These are phyloP conservation scores for Castanea sativa DNA, from an alignment of 306 rosid species.

Conservation along the genomic window DNA sequence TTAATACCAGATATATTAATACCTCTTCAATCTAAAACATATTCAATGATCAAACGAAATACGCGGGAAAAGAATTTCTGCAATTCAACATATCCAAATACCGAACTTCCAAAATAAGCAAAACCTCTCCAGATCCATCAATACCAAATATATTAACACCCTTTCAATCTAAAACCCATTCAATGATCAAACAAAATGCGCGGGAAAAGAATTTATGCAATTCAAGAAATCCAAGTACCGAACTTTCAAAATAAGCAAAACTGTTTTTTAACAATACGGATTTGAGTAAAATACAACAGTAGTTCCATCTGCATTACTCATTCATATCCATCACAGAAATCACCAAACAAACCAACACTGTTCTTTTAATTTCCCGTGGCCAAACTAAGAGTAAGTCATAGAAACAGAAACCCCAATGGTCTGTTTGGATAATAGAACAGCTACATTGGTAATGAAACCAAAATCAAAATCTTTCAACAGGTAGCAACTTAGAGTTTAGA, in stretches of 20 bases:
- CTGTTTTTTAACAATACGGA: neutral
- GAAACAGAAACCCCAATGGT: neutral
- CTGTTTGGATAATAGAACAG: conserved; percentile 3
- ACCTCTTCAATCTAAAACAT: neutral
- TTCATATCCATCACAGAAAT: conserved; percentile 18
- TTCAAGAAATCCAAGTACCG: conserved; percentile 14
- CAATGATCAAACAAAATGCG: conserved; percentile 17
- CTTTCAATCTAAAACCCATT: neutral
- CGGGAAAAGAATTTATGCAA: neutral
- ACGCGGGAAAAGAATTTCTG: neutral
- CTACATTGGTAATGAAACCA: neutral
- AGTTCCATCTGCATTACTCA: conserved; percentile 2
- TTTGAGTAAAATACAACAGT: neutral
- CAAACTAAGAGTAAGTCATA: neutral
- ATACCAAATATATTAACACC: conserved; percentile 2
- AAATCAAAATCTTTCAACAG: conserved; percentile 10
- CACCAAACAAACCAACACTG: conserved; percentile 3
- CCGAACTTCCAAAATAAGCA: conserved; percentile 26
- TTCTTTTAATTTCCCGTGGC: neutral
- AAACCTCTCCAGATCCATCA: conserved; percentile 20
- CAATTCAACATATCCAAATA: conserved; percentile 17
- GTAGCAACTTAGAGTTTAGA: neutral
- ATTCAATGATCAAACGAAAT: conserved; percentile 19
- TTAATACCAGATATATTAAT: conserved; percentile 12
- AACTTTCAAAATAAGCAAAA: conserved; percentile 27